These are phyloP conservation scores for Porpolomopsis calyptriformis DNA, from an alignment of 768 basidiomycete species.

Conservation along the genomic window DNA sequence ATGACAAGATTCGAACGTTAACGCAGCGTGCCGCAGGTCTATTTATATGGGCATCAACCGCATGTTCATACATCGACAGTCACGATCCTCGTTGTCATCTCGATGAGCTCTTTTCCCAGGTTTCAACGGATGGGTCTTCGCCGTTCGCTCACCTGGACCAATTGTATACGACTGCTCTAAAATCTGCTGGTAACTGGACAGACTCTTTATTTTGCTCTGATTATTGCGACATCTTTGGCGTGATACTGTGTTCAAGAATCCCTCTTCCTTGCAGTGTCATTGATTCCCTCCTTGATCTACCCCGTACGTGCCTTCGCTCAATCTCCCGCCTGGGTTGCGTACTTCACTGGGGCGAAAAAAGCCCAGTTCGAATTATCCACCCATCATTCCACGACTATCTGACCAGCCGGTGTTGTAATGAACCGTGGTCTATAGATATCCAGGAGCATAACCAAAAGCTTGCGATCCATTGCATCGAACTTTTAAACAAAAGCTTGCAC, in stretches of 20 bases:
- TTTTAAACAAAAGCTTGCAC: background rate
- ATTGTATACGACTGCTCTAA: conserved; percentile 3
- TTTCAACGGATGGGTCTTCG: no score
- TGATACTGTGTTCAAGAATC: background rate
- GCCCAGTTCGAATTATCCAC: conserved; percentile 4
- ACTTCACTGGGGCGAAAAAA: background rate
- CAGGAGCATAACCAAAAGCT: background rate
- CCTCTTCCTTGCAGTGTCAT: background rate
- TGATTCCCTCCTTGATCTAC: background rate
- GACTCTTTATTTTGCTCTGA: background rate
- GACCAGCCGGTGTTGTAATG: background rate
- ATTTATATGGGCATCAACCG: conserved; percentile 5
- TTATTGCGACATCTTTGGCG: conserved; percentile 2
- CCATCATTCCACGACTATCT: conserved; percentile 4
- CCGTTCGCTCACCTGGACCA: no score
- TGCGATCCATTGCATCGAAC: background rate
- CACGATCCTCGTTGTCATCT: no score
- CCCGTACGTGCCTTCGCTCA: background rate
- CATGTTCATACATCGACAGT: background rate
- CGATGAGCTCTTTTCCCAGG: no score
- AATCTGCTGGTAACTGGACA: conserved; percentile 1
- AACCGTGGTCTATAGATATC: conserved; percentile 1
- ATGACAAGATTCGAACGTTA: background rate
- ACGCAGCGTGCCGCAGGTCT: background rate
- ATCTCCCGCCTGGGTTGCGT: conserved; percentile 4